Base-by-base conservation (phyloP, 1,139 yeast species). In the Chernovozyma sophiae-reginae region DNA sequence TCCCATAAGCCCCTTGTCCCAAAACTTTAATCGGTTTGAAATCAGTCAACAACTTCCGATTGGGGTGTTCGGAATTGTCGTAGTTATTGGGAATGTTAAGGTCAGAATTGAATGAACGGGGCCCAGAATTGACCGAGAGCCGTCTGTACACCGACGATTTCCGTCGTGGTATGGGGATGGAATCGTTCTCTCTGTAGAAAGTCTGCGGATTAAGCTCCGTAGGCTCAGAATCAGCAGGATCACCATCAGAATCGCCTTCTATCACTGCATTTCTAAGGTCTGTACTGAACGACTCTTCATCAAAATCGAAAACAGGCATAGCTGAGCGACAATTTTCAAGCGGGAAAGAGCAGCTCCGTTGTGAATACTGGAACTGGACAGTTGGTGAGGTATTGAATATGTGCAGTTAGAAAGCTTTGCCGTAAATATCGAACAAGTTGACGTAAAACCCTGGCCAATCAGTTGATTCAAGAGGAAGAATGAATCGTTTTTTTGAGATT, bases 1-100 rank as follows among this genome's bases (percentile, higher is more conserved):
- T 65, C 1, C 72, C 72, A 44, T 65, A 66, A 6, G 71, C 69
- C 3, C 72, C 72, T 42, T 65, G 64, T 14, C 72, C 72, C 41
- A 66, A 53, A 1, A 66, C 72, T 38, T 60, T 62, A 17, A 66
- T 45, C 3, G 71, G 72, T 31, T 48, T 55, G 42, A 66, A 66
- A 42, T 65, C 72, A 4, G 38, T 37, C 20, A 53, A 43, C 1
- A 30, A 36, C 17, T 52, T 36, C 31, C 40, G 41, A 25, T 34
- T 34, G 15, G 28, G 18, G 10, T 39, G 22, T 18, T 22, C n/a
- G 10, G 29, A 25, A 28, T 36, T 37, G 22, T 40, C 42, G 13
- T 39, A 40, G 12, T 47, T 51, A 23, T 43, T 45, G 3, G 44
- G 33, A 29, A 47, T 44, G 13, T 45, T 44, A 39, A 46, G 49